These are phyloP conservation scores for Aspergillus proliferans DNA, from an alignment of 2,329 filamentous ascomycete species.

Conservation along the genomic window DNA sequence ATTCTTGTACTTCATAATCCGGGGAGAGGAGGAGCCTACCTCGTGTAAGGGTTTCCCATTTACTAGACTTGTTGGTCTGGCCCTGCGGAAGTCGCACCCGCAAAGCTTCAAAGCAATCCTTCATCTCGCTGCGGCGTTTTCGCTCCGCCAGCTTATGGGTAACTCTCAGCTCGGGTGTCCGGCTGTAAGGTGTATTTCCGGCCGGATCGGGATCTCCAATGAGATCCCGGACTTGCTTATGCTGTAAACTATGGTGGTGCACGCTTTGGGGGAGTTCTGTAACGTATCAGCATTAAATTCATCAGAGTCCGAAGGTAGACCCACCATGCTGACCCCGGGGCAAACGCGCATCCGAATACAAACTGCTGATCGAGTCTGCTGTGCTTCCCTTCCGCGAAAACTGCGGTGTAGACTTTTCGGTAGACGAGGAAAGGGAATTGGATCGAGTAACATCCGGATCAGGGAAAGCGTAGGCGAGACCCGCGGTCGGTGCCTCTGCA, in stretches of 20 bases:
- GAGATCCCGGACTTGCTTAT: slow-evolving; percentile 43
- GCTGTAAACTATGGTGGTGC: slow-evolving; percentile 44
- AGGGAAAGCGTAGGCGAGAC: slow-evolving; percentile 47
- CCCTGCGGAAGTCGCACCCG: slow-evolving; percentile 39
- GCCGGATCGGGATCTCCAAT: slow-evolving; percentile 41
- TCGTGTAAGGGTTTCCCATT: slow-evolving; percentile 47
- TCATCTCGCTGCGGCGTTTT: slow-evolving; percentile 49
- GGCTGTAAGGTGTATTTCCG: slow-evolving; percentile 42
- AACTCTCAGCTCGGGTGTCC: slow-evolving; percentile 45
- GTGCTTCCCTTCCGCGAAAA: slow-evolving; percentile 43
- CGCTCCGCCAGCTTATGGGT: slow-evolving; percentile 47
- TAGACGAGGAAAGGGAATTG: slow-evolving; percentile 30
- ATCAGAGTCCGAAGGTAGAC: slow-evolving; percentile 6
- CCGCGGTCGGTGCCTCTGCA: slow-evolving; percentile 44
- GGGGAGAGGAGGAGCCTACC: slow-evolving; percentile 22
- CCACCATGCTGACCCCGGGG: slow-evolving; percentile 45
- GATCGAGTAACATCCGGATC: slow-evolving; percentile 41
- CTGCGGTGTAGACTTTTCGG: slow-evolving; percentile 25
- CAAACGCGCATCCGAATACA: slow-evolving; percentile 41
- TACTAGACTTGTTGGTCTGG: slow-evolving; percentile 48
- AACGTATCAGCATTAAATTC: slow-evolving; percentile 1
- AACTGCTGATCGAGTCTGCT: slow-evolving; percentile 43
- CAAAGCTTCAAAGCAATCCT: slow-evolving; percentile 45
- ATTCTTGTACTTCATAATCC: background rate
- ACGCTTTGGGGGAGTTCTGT: slow-evolving; percentile 42